These are phyloP conservation scores for Pyrenophora teres DNA, from an alignment of 2,329 filamentous ascomycete species.

Conservation along the genomic window DNA sequence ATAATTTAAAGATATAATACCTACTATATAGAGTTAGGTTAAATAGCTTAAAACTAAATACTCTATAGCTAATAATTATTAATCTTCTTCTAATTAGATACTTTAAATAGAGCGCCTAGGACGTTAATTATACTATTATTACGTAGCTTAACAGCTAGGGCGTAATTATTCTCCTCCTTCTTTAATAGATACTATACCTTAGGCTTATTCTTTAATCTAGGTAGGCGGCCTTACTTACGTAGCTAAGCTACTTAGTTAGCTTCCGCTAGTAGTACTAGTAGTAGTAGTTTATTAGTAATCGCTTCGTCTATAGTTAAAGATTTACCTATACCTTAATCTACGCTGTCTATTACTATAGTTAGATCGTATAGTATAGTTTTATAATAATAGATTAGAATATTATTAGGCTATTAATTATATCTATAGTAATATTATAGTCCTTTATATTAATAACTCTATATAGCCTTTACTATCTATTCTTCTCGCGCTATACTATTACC, in stretches of 20 bases:
- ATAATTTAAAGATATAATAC: not conserved
- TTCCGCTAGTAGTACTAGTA: not conserved
- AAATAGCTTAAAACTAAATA: not conserved
- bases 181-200: not conserved
- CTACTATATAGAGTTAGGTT: not conserved
- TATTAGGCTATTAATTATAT: not conserved
- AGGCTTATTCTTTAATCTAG: not conserved
- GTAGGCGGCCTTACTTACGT: not conserved
- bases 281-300: not conserved
- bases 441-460: not conserved
- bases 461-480: too few relatives aligned
- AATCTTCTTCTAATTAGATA: not conserved
- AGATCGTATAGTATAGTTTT: not conserved
- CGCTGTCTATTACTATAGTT: not conserved
- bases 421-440: not conserved
- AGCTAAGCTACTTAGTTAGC: not conserved
- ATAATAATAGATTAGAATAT: not conserved
- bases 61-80: not conserved
- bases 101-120: not conserved
- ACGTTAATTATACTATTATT: not conserved
- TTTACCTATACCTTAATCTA: not conserved
- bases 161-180: not conserved
- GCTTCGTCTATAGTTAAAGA: not conserved
- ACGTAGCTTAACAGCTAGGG: not conserved
- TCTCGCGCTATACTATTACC: too few relatives aligned